phyloP scores from a whole-genome alignment of 2,329 filamentous ascomycete genomes.

The Ascochyta rabiei region DNA sequence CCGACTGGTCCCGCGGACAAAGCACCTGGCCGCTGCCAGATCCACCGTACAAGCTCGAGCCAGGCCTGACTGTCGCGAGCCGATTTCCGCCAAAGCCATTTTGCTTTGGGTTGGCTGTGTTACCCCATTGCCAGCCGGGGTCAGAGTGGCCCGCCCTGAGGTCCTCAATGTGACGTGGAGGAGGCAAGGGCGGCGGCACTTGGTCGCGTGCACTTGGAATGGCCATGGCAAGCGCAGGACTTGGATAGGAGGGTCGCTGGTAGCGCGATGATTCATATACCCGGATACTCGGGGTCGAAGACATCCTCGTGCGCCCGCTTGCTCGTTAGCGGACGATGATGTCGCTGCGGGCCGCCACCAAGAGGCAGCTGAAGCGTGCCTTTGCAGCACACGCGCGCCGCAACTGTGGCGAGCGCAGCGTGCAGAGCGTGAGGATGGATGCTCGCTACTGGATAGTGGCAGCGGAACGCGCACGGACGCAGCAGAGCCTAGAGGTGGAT shows the following conservation, averaged over 20 bases:
- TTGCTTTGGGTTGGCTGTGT: conserved; percentile 60
- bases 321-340: conserved; percentile 14
- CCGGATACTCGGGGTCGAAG: conserved; percentile 49
- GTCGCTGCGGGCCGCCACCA: conserved; percentile 38
- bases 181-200: conserved; percentile 68
- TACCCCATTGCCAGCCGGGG: conserved; percentile 68
- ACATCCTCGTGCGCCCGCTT: conserved; percentile 38
- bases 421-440: conserved; percentile 18
- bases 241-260: conserved; percentile 45
- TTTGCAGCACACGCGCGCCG: conserved; percentile 29
- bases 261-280: conserved; percentile 51
- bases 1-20: conserved; percentile 33
- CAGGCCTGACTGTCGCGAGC: conserved; percentile 54
- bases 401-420: conserved; percentile 37
- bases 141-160: conserved; percentile 64
- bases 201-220: conserved; percentile 64
- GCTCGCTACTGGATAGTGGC: conserved; percentile 26
- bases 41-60: conserved; percentile 54
- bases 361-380: conserved; percentile 44
- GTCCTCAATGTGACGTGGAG: conserved; percentile 64
- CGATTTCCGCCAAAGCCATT: conserved; percentile 54
- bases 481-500: conserved; percentile 12
- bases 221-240: conserved; percentile 60
- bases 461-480: conserved; percentile 23
- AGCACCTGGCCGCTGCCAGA: conserved; percentile 24